Evolutionary conservation across 2,329 filamentous ascomycete species (phyloP), one percentile per base, ranked within the genome.

Genomic region (Cladosporium halotolerans): DNA sequence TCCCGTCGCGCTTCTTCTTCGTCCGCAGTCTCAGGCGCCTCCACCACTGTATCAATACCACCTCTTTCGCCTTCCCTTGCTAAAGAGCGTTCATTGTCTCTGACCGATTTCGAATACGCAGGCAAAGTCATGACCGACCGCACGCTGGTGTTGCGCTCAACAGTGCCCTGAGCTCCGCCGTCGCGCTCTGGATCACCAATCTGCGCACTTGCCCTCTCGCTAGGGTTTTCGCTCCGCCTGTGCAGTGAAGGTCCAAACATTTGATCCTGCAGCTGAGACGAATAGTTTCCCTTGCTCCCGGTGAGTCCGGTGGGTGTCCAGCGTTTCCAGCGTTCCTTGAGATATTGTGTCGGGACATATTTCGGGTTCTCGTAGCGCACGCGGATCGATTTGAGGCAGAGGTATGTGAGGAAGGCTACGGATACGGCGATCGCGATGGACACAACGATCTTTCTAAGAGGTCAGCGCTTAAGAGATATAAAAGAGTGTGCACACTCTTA

Each of bases 71-170:
- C 93, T 69, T 95, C 93, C 4, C 91, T 81, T 7, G 84, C 93
- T 45, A 97, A 77, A 1, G 96, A 84, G 60, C 85, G 84, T 69
- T 99, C 93, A 43, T 82, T 84, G 16, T 87, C 84, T 46, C 82
- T 78, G 0, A 89, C 82, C 28, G 82, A 82, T 13, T 79, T 80
- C 2, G 86, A 85, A 69, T 99, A 99, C 0, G 88, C 81, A 0
- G 93, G 93, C 2, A 99, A 74, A 0, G 93, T 97, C 80, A 96
- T 93, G 53, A 97, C 84, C n/a, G 89, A 95, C 52, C 92, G 85
- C 43, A 97, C 79, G 8, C 89, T 95, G 1, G 88, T 90, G 63
- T 92, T 86, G 32, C 92, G 82, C 66, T 92, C 88, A 10, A 96
- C 82, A 18, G 40, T 43, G 3, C 72, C 74, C 19, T 59, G 63